phyloP scores from a whole-genome alignment of 345 rosid species.

The Syzygium oleosum region DNA sequence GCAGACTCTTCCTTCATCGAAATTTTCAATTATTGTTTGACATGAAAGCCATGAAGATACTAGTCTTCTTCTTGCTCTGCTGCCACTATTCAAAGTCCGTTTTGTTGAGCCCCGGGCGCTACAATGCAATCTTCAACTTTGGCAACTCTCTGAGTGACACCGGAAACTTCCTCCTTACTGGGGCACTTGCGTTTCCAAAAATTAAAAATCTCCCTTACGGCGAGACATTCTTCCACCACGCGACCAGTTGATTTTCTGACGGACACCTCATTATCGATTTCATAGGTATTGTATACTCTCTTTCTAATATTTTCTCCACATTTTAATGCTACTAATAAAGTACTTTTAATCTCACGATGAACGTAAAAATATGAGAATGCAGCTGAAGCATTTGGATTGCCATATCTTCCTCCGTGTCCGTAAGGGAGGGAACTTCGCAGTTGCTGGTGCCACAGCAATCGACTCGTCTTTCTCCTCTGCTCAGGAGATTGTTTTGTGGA shows the following conservation, averaged over 20 bases:
- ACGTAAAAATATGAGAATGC: not conserved
- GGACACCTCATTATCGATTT: not conserved
- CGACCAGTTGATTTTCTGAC: slow-evolving; percentile 20
- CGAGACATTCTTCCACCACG: slow-evolving; percentile 35
- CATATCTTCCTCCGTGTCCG: not conserved
- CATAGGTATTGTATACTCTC: slow-evolving; percentile 25
- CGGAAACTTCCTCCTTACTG: not conserved
- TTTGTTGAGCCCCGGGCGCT: not conserved
- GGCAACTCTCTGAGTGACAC: not conserved
- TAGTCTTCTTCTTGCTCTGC: not conserved
- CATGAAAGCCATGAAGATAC: not conserved
- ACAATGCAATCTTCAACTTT: not conserved
- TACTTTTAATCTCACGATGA: slow-evolving; percentile 23
- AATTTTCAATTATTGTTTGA: not conserved
- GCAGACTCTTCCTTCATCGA: not conserved
- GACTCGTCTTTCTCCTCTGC: slow-evolving; percentile 18
- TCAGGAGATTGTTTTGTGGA: slow-evolving; percentile 23
- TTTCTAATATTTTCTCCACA: not conserved
- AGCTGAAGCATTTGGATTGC: not conserved
- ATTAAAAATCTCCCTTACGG: slow-evolving; percentile 32
- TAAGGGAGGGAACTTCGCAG: slow-evolving; percentile 47
- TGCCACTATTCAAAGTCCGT: not conserved
- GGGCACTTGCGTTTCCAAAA: not conserved
- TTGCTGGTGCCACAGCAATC: slow-evolving; percentile 49
- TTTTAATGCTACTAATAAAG: slow-evolving; percentile 28